Conservation (phyloP, 441 rosid species). For the Euphorbia corollata region DNA sequence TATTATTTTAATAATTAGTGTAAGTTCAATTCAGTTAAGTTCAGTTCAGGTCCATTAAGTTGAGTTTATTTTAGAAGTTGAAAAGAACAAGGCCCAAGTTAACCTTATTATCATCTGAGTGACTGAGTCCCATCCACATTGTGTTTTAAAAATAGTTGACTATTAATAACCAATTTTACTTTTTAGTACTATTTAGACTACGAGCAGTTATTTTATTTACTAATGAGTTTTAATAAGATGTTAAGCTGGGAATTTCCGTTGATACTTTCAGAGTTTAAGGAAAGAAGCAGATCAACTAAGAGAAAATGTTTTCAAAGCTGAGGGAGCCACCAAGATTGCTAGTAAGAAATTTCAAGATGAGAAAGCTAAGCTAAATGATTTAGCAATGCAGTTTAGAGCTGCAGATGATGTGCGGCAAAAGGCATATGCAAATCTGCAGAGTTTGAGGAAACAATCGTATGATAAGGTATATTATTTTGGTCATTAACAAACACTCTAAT, state of each 20-base stretch:
- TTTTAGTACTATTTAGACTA: not conserved
- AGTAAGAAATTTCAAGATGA: constrained; percentile 42
- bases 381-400: constrained; percentile 41
- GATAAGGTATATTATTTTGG: constrained; percentile 46
- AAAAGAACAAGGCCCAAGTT: too few species aligned
- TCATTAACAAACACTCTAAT: not conserved
- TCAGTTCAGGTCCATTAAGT: too few species aligned
- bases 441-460: constrained; percentile 45
- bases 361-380: constrained; percentile 35
- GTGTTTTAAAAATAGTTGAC: too few species aligned
- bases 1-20: too few species aligned
- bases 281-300: constrained; percentile 61
- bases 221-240: not conserved
- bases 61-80: too few species aligned
- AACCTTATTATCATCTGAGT: too few species aligned
- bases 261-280: constrained; percentile 41
- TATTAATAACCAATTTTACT: too few species aligned
- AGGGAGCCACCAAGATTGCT: constrained; percentile 49
- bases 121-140: too few species aligned
- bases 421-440: constrained; percentile 48
- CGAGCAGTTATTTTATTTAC: not conserved
- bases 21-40: too few species aligned
- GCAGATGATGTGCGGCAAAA: constrained; percentile 64
- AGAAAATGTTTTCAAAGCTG: constrained; percentile 47
- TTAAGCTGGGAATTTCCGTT: constrained; percentile 19